Conservation (phyloP, 2,329 filamentous ascomycete genomes). For the Fusarium protoensiforme region DNA sequence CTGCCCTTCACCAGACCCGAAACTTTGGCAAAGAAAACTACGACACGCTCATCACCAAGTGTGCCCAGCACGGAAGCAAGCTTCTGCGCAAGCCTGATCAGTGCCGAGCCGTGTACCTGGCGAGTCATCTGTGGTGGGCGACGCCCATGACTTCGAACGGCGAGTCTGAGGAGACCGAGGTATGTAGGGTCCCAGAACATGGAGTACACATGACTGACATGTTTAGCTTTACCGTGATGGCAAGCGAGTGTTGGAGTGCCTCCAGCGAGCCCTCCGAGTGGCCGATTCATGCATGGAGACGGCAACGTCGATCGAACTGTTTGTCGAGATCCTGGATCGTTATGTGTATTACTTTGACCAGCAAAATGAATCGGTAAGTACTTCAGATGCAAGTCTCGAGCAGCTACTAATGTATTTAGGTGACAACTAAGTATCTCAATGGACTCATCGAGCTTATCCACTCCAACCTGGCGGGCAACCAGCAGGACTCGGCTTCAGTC, state of each 20-base stretch:
- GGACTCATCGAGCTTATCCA: slow-evolving; percentile 98
- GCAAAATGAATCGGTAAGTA: slow-evolving; percentile 88
- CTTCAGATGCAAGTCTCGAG: background rate
- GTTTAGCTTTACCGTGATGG: slow-evolving; percentile 93
- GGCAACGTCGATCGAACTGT: slow-evolving; percentile 94
- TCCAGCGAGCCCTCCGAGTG: slow-evolving; percentile 93
- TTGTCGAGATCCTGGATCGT: slow-evolving; percentile 97
- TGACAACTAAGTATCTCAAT: slow-evolving; percentile 98
- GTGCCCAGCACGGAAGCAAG: slow-evolving; percentile 95
- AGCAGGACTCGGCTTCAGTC: slow-evolving; percentile 81
- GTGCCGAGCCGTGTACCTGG: slow-evolving; percentile 94
- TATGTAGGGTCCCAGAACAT: slow-evolving; percentile 57
- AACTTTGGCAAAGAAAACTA: slow-evolving; percentile 98
- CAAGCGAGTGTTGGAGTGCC: slow-evolving; percentile 94
- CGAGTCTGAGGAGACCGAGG: slow-evolving; percentile 84
- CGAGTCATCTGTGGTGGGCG: slow-evolving; percentile 98
- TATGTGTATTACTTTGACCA: slow-evolving; percentile 99
- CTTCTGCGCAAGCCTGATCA: slow-evolving; percentile 97
- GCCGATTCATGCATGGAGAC: slow-evolving; percentile 99
- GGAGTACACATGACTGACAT: slow-evolving; percentile 30
- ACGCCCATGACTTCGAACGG: slow-evolving; percentile 81
- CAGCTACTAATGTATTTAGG: slow-evolving; percentile 51
- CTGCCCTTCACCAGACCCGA: slow-evolving; percentile 86
- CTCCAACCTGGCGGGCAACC: slow-evolving; percentile 89
- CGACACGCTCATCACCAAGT: slow-evolving; percentile 98